Percentiles rank a stretch among this genome's conserved stretches.
These are phyloP conservation scores for Grosmannia clavigera DNA, from an alignment of 2,329 filamentous ascomycete species.

Conservation along the genomic window DNA sequence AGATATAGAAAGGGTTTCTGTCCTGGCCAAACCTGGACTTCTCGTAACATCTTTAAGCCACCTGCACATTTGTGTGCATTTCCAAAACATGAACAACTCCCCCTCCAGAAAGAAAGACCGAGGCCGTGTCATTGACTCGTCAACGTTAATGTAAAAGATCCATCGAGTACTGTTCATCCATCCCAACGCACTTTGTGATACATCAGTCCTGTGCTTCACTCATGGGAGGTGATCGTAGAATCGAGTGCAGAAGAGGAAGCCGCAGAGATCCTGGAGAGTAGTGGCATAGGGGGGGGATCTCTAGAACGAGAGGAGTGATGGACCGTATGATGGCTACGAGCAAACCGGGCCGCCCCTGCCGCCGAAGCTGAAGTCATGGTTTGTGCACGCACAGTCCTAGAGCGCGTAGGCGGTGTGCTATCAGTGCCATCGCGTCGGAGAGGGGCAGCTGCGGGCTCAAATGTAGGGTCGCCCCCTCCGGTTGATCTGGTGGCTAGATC, in stretches of 20 bases:
- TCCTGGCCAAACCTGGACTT: neutral
- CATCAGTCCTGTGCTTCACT: neutral
- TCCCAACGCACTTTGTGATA: neutral
- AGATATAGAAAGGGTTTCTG: neutral
- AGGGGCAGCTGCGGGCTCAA: neutral
- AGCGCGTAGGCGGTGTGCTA: neutral
- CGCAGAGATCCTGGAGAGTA: neutral
- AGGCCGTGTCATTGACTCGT: too few species aligned
- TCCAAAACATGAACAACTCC: neutral
- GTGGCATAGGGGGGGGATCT: neutral
- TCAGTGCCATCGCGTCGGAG: slow-evolving; percentile 4
- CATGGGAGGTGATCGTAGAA: neutral
- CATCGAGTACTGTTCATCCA: neutral
- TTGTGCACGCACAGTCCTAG: neutral
- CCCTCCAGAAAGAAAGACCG: neutral
- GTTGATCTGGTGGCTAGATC: slow-evolving; percentile 27
- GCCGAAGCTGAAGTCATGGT: slow-evolving; percentile 12
- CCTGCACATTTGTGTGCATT: neutral
- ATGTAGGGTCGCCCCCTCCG: neutral
- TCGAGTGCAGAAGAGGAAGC: neutral
- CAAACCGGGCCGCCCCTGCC: neutral
- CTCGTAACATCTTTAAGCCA: neutral
- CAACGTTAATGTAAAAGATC: too few species aligned
- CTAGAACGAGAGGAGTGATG: neutral
- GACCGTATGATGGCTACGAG: slow-evolving; percentile 5